A percentile compares a stretch with the other conserved stretches of the same genome.
Conservation (phyloP, 2,329 filamentous ascomycete species). For the Chaetomium olivaceum region DNA sequence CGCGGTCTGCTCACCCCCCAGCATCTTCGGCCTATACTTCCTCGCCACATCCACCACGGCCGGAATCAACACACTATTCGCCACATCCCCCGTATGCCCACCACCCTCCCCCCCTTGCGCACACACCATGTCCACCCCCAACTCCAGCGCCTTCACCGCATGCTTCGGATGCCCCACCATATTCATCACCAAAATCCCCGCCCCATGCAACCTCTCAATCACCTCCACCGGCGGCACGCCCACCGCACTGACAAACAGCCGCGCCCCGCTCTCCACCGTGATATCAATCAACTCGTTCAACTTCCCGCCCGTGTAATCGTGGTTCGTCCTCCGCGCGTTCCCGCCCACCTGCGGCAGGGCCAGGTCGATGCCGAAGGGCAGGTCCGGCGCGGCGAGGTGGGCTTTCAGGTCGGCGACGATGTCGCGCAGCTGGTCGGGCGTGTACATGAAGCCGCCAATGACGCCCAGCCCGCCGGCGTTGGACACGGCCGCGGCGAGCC, state of each 20-base stretch:
- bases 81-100: slow-evolving; percentile 86
- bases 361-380: slow-evolving; percentile 90
- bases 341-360: slow-evolving; percentile 88
- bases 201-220: slow-evolving; percentile 74
- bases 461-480: slow-evolving; percentile 85
- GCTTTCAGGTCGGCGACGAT: slow-evolving; percentile 87
- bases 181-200: slow-evolving; percentile 88
- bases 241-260: slow-evolving; percentile 83
- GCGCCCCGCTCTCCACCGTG: slow-evolving; percentile 79
- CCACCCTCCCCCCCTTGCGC: slow-evolving; percentile 92
- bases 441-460: slow-evolving; percentile 71
- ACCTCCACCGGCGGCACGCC: slow-evolving; percentile 76
- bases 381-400: slow-evolving; percentile 62
- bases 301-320: slow-evolving; percentile 90
- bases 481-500: slow-evolving; percentile 80
- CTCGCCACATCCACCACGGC: slow-evolving; percentile 81
- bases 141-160: slow-evolving; percentile 81
- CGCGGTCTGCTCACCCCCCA: slow-evolving; percentile 66
- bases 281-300: slow-evolving; percentile 87
- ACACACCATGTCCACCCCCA: slow-evolving; percentile 87
- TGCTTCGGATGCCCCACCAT: slow-evolving; percentile 96
- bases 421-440: slow-evolving; percentile 69
- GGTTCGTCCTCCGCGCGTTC: slow-evolving; percentile 82
- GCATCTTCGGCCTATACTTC: slow-evolving; percentile 65
- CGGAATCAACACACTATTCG: slow-evolving; percentile 83